Evolutionary conservation across 2,329 filamentous ascomycete species (phyloP), one percentile per base, ranked within the genome.

Genomic region (Talaromyces funiculosus): DNA sequence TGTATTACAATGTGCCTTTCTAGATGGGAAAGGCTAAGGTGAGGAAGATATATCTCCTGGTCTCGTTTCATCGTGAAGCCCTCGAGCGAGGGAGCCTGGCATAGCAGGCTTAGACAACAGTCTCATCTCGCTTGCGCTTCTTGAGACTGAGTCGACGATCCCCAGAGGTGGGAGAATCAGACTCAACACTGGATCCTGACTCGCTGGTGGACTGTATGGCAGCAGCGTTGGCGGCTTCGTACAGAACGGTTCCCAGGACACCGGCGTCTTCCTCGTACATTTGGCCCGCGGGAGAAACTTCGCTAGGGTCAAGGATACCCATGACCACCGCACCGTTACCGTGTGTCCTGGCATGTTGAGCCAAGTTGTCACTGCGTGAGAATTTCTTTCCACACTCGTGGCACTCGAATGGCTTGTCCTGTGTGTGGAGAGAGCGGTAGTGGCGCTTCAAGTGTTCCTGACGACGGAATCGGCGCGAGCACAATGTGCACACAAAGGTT

Each of bases 401-500:
- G 82, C 94, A 99, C 80, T 96, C 91, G 71, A 97, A 99, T 4
- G 94, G 94, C 86, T 97, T 99, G 75, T 97, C 94, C 72, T 96
- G 89, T 1, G 94, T 99, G 82, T 99, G 94, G 53, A 99, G 90
- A 61, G 94, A 97, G 68, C 94, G 88, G 82, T 96, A 96, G 82
- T 99, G 94, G 64, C 94, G 90, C 86, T 99, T 99, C 63, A 99
- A 86, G 73, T 99, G 94, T 77, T 99, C 94, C 78, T 99, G 94
- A 64, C 94, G 90, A 64, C 94, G 90, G 88, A 99, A 99, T 63
- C 94, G 90, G 66, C 94, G 92, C 71, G 91, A 93, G 87, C 94
- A 99, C 22, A 97, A 84, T 60, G 92, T 92, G 80, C 94, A 99
- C 63, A 96, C 90, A 65, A 97, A 99, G 0, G 92, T 97, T 87